Evolutionary conservation across 169 alveolate genomes (phyloP), one percentile per base, ranked within the genome.

Genomic region (Plasmodium relictum): DNA sequence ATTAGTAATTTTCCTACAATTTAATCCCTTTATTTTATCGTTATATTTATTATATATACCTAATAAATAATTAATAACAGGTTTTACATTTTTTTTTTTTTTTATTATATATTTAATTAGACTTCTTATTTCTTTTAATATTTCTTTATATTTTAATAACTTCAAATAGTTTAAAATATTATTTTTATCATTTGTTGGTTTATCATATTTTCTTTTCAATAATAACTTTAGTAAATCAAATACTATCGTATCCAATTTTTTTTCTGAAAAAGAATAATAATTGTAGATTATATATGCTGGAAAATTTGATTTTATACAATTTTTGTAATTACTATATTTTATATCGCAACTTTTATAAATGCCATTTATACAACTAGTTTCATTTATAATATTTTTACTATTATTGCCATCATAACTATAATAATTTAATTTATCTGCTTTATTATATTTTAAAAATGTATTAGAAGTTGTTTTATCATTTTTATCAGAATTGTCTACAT

Each of bases 61-160:
- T 48, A 78, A 18, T 22, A 78, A 42, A 69, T 78, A 78, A 41
- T 78, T 78, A 48, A 78, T 6, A 56, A 63, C 54, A 22, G 74
- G 76, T 20, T 65, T 66, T 12, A 61, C 26, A 22, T 31, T 44
- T 12, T 78, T 78, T 50, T 66, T 78, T 78, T 78, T 78, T 78
- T 24, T 45, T 59, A 48, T n/a, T 6, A 45, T n/a, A 42, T 78
- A 78, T 18, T 42, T 78, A 24, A 52, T 50, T 65, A 78, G 54
- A 41, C n/a, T 66, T 44, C 31, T 78, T 41, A 78, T 69, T 78
- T 78, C 89, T 78, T 65, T 78, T 18, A 48, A 14, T 24, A 78
- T 65, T 45, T 78, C 89, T 24, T 78, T 78, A 58, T 65, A 78
- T 42, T 63, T 78, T 16, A 63, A 78, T 12, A 66, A 14, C 26